Percentiles rank a stretch among this genome's conserved stretches.
phyloP scores from a whole-genome alignment of 2,329 filamentous ascomycete species.

The Colletotrichum tamarilloi region DNA sequence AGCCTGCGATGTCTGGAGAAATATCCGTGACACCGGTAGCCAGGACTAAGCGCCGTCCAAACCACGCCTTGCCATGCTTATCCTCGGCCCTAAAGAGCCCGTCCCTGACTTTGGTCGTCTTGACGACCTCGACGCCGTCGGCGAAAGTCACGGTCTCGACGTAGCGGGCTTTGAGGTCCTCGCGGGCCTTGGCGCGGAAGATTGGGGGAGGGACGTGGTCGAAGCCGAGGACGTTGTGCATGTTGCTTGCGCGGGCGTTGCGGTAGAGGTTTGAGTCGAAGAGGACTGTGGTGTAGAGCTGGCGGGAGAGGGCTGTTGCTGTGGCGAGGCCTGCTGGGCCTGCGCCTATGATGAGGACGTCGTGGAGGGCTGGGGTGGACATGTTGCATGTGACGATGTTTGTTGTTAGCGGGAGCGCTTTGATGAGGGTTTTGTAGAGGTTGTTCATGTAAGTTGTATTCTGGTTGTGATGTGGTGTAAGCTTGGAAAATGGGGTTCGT shows the following conservation, averaged over 20 bases:
- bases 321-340: slow-evolving; percentile 63
- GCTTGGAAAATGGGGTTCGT: background rate
- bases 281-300: slow-evolving; percentile 58
- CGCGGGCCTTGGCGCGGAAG: slow-evolving; percentile 48
- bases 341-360: slow-evolving; percentile 64
- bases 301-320: slow-evolving; percentile 59
- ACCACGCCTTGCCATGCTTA: slow-evolving; percentile 52
- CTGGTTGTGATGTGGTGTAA: background rate
- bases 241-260: slow-evolving; percentile 57
- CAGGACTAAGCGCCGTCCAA: slow-evolving; percentile 64
- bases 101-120: slow-evolving; percentile 42
- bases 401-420: background rate
- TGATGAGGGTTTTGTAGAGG: background rate
- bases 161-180: slow-evolving; percentile 49
- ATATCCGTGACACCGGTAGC: slow-evolving; percentile 65
- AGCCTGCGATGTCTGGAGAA: slow-evolving; percentile 63
- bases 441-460: slow-evolving; percentile 3
- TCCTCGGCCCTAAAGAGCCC: slow-evolving; percentile 53
- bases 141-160: slow-evolving; percentile 40
- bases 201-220: slow-evolving; percentile 50
- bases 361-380: slow-evolving; percentile 46
- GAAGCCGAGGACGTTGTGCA: slow-evolving; percentile 58
- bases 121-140: slow-evolving; percentile 44
- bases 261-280: slow-evolving; percentile 63
- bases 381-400: background rate